A percentile compares a stretch with the other conserved stretches of the same genome.
Evolutionary conservation across 78 protist genomes (phyloP).

Genomic region (Dictyostelium firmibasis): DNA sequence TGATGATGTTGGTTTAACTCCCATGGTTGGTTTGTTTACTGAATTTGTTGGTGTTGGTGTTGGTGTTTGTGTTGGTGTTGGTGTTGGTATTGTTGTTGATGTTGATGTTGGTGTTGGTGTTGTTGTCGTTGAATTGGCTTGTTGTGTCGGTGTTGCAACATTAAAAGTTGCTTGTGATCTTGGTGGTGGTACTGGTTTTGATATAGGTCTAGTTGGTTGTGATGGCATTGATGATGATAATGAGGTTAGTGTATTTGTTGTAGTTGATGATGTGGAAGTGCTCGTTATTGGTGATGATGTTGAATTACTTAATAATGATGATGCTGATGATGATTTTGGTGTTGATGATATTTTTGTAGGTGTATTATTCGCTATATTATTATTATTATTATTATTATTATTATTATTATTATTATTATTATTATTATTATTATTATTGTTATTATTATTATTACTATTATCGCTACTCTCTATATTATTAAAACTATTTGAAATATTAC

Average conservation of each 20-base stretch:
- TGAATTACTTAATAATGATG: not conserved
- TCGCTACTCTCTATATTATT: not conserved
- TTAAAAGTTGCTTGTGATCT: slow-evolving; percentile 10
- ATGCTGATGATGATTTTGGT: slow-evolving; percentile 19
- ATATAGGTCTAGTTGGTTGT: not conserved
- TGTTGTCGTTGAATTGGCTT: not conserved
- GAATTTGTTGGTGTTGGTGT: not conserved
- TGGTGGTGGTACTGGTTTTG: slow-evolving; percentile 35
- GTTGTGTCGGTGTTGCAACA: not conserved
- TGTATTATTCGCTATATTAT: not conserved
- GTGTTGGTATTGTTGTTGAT: not conserved
- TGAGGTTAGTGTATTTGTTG: not conserved
- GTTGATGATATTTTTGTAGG: slow-evolving; percentile 15
- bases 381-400: not conserved
- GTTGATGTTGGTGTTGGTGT: not conserved
- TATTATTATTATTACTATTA: not conserved
- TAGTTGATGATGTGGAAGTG: not conserved
- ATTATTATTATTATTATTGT: too few relatives aligned
- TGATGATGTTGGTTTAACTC: not conserved
- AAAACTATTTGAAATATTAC: not conserved
- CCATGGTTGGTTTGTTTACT: not conserved
- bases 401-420: not conserved
- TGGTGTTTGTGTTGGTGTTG: not conserved
- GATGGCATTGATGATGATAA: not conserved
- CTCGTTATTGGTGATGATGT: not conserved